Conservation (phyloP, 2,329 filamentous ascomycete genomes). For the Exophiala lecanii-corni region DNA sequence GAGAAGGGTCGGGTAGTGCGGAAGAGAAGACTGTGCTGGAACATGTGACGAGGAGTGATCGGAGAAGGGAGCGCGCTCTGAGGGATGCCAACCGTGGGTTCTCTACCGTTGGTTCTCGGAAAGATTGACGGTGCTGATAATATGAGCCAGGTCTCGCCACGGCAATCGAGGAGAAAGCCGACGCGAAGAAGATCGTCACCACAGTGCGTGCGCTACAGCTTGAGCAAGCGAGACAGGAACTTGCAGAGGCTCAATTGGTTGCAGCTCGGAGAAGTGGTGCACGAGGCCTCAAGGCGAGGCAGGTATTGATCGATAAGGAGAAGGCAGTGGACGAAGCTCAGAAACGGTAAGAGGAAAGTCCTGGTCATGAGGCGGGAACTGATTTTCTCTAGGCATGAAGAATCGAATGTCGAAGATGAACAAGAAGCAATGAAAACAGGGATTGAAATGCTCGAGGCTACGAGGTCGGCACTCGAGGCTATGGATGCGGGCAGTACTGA, state of each 20-base stretch:
- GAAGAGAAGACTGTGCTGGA: conserved; percentile 52
- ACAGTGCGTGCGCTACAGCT: conserved; percentile 60
- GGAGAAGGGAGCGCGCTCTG: conserved; percentile 49
- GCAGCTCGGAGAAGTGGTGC: conserved; percentile 70
- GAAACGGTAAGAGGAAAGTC: conserved; percentile 39
- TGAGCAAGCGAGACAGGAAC: conserved; percentile 56
- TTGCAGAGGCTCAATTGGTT: conserved; percentile 69
- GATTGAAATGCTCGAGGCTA: conserved; percentile 23
- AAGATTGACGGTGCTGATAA: not conserved
- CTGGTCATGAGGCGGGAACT: too few species aligned
- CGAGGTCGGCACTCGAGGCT: conserved; percentile 19
- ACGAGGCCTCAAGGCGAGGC: conserved; percentile 70
- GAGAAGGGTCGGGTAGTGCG: not conserved
- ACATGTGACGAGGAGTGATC: conserved; percentile 57
- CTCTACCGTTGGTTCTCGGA: not conserved
- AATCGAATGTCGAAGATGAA: conserved; percentile 11
- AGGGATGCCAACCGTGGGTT: conserved; percentile 56
- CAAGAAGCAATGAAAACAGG: conserved; percentile 18
- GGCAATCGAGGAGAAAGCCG: conserved; percentile 53
- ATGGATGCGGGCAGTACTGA: conserved; percentile 25
- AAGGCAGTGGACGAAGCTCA: conserved; percentile 58
- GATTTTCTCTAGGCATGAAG: conserved; percentile 6
- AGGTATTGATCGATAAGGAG: conserved; percentile 66
- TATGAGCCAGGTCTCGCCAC: conserved; percentile 48
- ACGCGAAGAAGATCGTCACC: conserved; percentile 55